Percentiles rank a stretch among this genome's conserved stretches.
Evolutionary conservation across 164 flowering plant genomes (phyloP).

Genomic region (Stephania cephalantha): DNA sequence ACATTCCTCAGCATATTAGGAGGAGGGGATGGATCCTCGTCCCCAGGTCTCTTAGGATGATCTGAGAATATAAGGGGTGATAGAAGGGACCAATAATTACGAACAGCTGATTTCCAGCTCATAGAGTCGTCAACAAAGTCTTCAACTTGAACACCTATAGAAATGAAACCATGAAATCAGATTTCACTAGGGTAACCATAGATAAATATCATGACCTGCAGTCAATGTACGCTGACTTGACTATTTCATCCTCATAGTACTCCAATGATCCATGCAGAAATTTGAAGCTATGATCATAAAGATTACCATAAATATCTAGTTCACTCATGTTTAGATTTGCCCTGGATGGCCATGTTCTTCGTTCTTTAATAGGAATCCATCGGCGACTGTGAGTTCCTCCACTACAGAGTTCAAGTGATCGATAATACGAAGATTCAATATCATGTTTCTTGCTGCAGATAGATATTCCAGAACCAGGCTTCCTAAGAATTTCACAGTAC

Average conservation of each 20-base stretch:
- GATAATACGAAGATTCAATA: constrained; percentile 82
- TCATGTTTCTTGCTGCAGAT: constrained; percentile 69
- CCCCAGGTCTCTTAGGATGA: constrained; percentile 99
- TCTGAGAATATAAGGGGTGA: constrained; percentile 95
- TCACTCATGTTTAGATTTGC: constrained; percentile 51
- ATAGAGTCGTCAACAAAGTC: constrained; percentile 60
- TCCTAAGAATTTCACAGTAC: constrained; percentile 42
- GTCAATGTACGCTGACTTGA: neutral
- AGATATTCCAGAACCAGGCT: constrained; percentile 56
- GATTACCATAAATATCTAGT: constrained; percentile 61
- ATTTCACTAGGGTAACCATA: neutral
- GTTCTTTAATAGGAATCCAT: constrained; percentile 78
- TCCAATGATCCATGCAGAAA: neutral
- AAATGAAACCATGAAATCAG: neutral
- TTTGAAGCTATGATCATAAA: neutral
- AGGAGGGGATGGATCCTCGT: constrained; percentile 98
- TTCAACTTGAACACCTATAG: constrained; percentile 57
- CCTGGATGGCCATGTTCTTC: constrained; percentile 79
- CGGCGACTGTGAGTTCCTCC: constrained; percentile 77
- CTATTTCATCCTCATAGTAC: neutral
- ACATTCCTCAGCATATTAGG: constrained; percentile 95
- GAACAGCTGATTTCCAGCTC: constrained; percentile 53
- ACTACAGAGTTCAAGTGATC: constrained; percentile 75
- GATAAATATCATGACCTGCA: neutral
- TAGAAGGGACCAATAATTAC: constrained; percentile 89